These are phyloP conservation scores for Pythium sukuiense DNA, from an alignment of 352 stramenopile genomes.

Conservation along the genomic window DNA sequence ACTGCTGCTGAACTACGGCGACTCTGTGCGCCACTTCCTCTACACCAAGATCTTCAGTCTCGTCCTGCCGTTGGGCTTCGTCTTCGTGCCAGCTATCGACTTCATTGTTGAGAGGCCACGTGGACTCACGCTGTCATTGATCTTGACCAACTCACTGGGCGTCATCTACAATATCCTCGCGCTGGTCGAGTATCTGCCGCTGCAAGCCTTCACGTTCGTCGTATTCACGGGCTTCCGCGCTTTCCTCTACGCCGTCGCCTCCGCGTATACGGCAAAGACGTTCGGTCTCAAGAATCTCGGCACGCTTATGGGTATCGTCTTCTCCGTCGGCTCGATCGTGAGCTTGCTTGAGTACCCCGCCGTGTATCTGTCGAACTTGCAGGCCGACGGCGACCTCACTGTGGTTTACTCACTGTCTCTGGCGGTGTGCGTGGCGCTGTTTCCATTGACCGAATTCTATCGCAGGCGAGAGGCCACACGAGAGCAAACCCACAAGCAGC, in stretches of 20 bases:
- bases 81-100: slow-evolving; percentile 85
- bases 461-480: slow-evolving; percentile 31
- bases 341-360: slow-evolving; percentile 77
- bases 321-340: slow-evolving; percentile 70
- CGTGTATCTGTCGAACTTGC: slow-evolving; percentile 62
- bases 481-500: slow-evolving; percentile 36
- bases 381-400: slow-evolving; percentile 60
- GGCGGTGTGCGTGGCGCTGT: slow-evolving; percentile 48
- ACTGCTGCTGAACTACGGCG: slow-evolving; percentile 77
- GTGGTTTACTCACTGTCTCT: slow-evolving; percentile 54
- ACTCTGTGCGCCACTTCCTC: slow-evolving; percentile 50
- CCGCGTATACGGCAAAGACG: slow-evolving; percentile 81
- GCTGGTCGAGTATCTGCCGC: slow-evolving; percentile 55
- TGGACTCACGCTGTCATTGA: slow-evolving; percentile 60
- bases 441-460: slow-evolving; percentile 52
- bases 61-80: slow-evolving; percentile 73
- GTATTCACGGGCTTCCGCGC: slow-evolving; percentile 83
- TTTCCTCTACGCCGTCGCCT: slow-evolving; percentile 85
- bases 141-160: slow-evolving; percentile 70
- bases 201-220: slow-evolving; percentile 72
- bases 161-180: slow-evolving; percentile 73
- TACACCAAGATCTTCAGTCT: slow-evolving; percentile 89
- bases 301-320: slow-evolving; percentile 81
- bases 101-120: slow-evolving; percentile 65
- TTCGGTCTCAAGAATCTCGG: slow-evolving; percentile 85